Base-by-base conservation (phyloP, 805 yeast genomes). In the Jamesozyma piceae region DNA sequence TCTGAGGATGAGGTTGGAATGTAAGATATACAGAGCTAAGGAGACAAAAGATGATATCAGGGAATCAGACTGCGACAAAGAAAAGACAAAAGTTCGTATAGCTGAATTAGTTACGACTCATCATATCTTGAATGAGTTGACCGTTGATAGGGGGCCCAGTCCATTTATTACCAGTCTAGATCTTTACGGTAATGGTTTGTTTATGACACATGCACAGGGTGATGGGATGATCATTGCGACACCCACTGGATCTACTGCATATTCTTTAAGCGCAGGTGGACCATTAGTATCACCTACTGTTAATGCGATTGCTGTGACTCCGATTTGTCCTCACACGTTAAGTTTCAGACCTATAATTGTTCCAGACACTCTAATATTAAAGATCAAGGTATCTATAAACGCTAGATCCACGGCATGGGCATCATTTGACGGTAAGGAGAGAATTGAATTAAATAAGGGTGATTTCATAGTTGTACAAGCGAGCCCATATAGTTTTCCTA, bases 241-340 rank as follows among this genome's bases (percentile, higher is more conserved):
- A 0, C 97, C 97, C 3, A 88, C 97, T 0, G 97, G 97, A 0
- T 87, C 96, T 2, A 90, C 97, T 0, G 97, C 97, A 0, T 90
- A 90, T 62, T 88, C 96, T 1, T 68, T 90, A 39, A 82, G 95
- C 35, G 97, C 97, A 0, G 97, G 97, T 13, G 97, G 97, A 1
- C 82, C 95, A 0, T 71, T 90, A 39, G 95, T 90, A 4, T 96
- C 89, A 54, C 97, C 97, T 0, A 88, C 86, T 27, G 95, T 90
- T 14, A 82, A 88, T 47, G 95, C 95, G 9, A 84, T 89, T 26
- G 79, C 88, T 43, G 88, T 90, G 5, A 88, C 97, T 0, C 97
- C 97, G 0, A 88, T 90, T 45, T 90, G 97, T 59, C 97, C 97
- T 1, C 97, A 90, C 58, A 87, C 97, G 0, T 71, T 90, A 37